Evolutionary conservation across 2,329 filamentous ascomycete genomes (phyloP).

Genomic region (Fusarium anthophilum): DNA sequence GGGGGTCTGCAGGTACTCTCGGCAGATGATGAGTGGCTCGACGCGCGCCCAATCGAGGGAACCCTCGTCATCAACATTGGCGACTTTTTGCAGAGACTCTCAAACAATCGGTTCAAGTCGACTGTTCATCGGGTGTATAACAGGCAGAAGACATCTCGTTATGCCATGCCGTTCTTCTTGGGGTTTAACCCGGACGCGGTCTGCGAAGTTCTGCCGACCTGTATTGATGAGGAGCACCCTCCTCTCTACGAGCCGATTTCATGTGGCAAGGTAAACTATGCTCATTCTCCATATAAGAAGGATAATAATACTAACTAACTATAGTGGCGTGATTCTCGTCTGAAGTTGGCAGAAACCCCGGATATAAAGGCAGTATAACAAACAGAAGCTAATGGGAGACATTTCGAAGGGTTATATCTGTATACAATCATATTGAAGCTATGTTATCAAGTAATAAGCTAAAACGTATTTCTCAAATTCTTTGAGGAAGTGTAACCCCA

Average conservation of each 20-base stretch:
- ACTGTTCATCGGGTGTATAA: conserved; percentile 14
- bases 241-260: conserved; percentile 10
- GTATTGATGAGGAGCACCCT: not conserved
- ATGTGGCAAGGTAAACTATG: not conserved
- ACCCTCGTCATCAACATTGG: conserved; percentile 12
- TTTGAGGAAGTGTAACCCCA: not conserved
- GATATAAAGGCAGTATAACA: not conserved
- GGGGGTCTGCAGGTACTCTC: conserved; percentile 4
- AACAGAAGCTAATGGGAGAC: no score
- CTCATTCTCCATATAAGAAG: no score
- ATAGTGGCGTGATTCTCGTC: not conserved
- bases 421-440: no score
- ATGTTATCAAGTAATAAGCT: no score
- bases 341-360: not conserved
- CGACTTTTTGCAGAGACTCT: conserved; percentile 1
- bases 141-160: not conserved
- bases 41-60: not conserved
- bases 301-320: accelerated
- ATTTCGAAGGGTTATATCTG: no score
- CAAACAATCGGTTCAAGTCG: not conserved
- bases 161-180: not conserved
- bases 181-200: conserved; percentile 10
- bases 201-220: conserved; percentile 5
- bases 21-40: conserved; percentile 12
- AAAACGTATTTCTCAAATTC: no score